phyloP scores from a whole-genome alignment of 2,329 filamentous ascomycete genomes.

The Colletotrichum spinosum region DNA sequence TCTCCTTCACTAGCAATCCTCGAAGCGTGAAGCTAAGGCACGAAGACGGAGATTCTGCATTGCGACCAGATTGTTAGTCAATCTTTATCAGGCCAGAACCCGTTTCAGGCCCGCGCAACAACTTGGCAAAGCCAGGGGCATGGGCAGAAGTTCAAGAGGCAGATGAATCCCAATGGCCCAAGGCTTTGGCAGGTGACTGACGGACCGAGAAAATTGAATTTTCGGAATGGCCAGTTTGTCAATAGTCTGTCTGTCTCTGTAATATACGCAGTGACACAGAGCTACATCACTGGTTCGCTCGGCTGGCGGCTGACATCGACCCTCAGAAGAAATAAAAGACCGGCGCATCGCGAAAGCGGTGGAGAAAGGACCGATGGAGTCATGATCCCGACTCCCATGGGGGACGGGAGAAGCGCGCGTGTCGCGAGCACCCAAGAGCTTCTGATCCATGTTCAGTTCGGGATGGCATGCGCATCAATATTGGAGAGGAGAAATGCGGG shows the following conservation, averaged over 20 bases:
- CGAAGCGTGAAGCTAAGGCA: not conserved
- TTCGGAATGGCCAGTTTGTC: too few species aligned
- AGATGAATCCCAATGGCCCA: not conserved
- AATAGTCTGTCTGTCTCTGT: too few species aligned
- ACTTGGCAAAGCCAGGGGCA: slow-evolving; percentile 15
- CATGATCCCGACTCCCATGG: too few species aligned
- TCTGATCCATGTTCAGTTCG: not conserved
- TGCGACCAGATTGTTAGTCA: slow-evolving; percentile 11
- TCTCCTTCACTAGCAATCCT: slow-evolving; percentile 10
- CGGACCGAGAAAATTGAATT: too few species aligned
- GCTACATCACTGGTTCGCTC: slow-evolving; percentile 8
- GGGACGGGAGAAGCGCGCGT: not conserved
- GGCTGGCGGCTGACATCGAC: not conserved
- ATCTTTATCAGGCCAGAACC: slow-evolving; percentile 29
- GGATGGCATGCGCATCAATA: slow-evolving; percentile 9
- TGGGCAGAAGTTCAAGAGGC: slow-evolving; percentile 1
- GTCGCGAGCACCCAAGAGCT: not conserved
- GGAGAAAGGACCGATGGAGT: slow-evolving; percentile 15
- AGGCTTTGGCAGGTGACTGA: not conserved
- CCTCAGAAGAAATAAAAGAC: not conserved
- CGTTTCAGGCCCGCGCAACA: slow-evolving; percentile 18
- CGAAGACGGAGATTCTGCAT: slow-evolving; percentile 12
- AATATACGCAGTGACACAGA: not conserved
- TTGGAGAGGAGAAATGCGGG: not conserved
- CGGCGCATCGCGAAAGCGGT: slow-evolving; percentile 18